Evolutionary conservation across 805 yeast species (phyloP).

Genomic region (Candida succiphila): DNA sequence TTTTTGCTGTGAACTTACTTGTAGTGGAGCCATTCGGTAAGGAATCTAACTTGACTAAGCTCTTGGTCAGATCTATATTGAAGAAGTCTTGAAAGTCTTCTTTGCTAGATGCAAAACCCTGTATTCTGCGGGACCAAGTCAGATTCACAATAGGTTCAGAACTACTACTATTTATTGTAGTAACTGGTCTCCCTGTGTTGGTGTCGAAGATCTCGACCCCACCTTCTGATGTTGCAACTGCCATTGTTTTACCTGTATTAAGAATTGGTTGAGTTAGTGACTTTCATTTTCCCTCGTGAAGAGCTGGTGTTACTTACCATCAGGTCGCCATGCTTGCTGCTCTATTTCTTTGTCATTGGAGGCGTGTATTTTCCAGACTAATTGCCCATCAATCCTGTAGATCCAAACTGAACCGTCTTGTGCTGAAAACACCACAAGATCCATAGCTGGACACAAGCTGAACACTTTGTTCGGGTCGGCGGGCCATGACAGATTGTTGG

Average conservation of each 20-base stretch:
- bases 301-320: constrained; percentile 6
- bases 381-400: constrained; percentile 21
- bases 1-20: constrained; percentile 8
- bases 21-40: constrained; percentile 3
- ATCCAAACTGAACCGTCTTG: constrained; percentile 19
- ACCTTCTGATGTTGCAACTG: constrained; percentile 14
- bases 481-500: constrained; percentile 1
- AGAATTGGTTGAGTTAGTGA: too few species aligned
- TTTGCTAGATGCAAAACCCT: constrained; percentile 3
- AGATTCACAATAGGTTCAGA: constrained; percentile 1
- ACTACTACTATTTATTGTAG: too few species aligned
- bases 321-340: constrained; percentile 3
- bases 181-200: constrained; percentile 16
- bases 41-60: constrained; percentile 14
- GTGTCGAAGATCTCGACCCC: constrained; percentile 18
- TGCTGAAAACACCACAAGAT: constrained; percentile 19
- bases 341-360: constrained; percentile 1
- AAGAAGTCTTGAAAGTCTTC: constrained; percentile 11
- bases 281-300: too few species aligned
- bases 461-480: background rate
- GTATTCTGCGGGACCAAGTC: constrained; percentile 13
- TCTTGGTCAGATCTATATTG: constrained; percentile 13
- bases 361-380: constrained; percentile 19
- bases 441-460: constrained; percentile 24
- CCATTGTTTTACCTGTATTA: constrained; percentile 17